Conservation (phyloP, 2,329 filamentous ascomycete genomes). For the Ceratocystis huliohia region DNA sequence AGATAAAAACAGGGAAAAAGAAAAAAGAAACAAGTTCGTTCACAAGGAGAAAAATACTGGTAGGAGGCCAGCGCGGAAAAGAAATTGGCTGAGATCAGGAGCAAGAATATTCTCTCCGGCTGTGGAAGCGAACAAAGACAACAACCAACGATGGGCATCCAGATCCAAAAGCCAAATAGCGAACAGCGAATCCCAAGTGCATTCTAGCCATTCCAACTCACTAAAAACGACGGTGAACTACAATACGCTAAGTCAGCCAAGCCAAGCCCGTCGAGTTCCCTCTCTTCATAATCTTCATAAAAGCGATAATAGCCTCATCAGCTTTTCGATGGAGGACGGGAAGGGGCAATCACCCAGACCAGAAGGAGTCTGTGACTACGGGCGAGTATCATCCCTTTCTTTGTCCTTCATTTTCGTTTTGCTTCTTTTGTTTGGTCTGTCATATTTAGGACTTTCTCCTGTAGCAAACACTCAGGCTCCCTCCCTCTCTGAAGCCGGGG, state of each 20-base stretch:
- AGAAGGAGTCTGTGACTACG: too few relatives aligned
- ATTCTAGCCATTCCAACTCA: neutral
- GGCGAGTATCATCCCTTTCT: too few relatives aligned
- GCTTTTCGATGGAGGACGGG: too few relatives aligned
- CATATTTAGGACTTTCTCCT: too few relatives aligned
- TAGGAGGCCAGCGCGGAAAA: neutral
- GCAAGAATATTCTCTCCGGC: conserved; percentile 7
- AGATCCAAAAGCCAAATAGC: neutral
- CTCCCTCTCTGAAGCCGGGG: too few relatives aligned
- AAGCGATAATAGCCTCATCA: too few relatives aligned
- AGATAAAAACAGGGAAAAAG: neutral
- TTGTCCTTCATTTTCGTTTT: neutral
- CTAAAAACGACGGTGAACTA: neutral
- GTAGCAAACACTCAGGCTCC: too few relatives aligned
- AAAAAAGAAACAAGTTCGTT: neutral
- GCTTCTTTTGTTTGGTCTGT: neutral
- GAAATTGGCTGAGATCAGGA: conserved; percentile 3
- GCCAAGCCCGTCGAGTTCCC: neutral
- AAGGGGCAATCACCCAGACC: too few relatives aligned
- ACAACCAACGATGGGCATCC: neutral
- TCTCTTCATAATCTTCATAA: neutral
- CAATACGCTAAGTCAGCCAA: conserved; percentile 1
- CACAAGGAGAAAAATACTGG: neutral
- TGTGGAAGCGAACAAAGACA: conserved; percentile 9
- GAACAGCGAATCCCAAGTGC: too few relatives aligned